phyloP scores from a whole-genome alignment of 192 early-diverging fungal genomes.

The Paraglomus brasilianum region DNA sequence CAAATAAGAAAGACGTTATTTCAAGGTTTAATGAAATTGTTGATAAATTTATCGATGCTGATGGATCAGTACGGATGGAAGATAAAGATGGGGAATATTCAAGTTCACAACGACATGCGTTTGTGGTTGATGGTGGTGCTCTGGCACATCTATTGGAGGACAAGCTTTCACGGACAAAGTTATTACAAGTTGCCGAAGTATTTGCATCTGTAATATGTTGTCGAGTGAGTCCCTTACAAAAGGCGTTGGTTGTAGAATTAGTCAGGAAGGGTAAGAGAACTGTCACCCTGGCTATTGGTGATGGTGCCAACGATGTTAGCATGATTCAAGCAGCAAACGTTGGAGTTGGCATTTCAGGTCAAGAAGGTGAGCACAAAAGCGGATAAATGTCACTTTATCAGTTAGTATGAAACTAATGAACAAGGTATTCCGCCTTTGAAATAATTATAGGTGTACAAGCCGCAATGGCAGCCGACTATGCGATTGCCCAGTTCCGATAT shows the following conservation, averaged over 20 bases:
- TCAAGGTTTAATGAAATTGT: constrained; percentile 36
- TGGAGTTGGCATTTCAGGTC: constrained; percentile 72
- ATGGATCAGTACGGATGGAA: neutral
- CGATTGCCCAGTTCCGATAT: constrained; percentile 90
- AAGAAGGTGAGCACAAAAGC: constrained; percentile 65
- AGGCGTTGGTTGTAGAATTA: constrained; percentile 90
- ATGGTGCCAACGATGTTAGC: constrained; percentile 88
- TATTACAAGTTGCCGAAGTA: constrained; percentile 70
- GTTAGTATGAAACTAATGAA: neutral
- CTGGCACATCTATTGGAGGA: constrained; percentile 50
- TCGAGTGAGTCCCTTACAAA: constrained; percentile 90
- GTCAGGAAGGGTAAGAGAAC: constrained; percentile 73
- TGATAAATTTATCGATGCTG: constrained; percentile 20
- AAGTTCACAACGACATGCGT: constrained; percentile 46
- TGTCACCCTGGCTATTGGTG: constrained; percentile 70
- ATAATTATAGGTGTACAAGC: constrained; percentile 81
- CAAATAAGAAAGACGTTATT: constrained; percentile 28
- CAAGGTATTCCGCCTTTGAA: neutral
- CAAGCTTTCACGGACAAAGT: constrained; percentile 50
- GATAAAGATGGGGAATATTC: neutral
- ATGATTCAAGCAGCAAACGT: constrained; percentile 98
- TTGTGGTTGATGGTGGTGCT: constrained; percentile 82
- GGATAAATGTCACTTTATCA: constrained; percentile 27
- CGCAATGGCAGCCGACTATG: constrained; percentile 92
- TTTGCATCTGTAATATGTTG: constrained; percentile 91